Percentiles rank a stretch among this genome's conserved stretches.
These are phyloP conservation scores for Cyclaneusma minus DNA, from an alignment of 2,329 filamentous ascomycete species.

Conservation along the genomic window DNA sequence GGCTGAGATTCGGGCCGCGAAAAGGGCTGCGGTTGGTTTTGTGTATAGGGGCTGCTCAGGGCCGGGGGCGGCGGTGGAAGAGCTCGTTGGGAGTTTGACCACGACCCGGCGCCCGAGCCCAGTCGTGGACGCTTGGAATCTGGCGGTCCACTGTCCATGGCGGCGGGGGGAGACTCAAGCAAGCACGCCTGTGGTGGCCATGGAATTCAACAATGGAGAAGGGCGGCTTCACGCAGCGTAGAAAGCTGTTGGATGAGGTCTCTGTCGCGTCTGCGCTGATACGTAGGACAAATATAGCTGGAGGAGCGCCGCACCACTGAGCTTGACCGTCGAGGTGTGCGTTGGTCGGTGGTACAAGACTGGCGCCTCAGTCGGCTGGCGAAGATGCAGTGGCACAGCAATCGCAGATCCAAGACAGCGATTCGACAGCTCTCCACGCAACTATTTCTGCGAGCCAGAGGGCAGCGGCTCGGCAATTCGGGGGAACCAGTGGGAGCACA, in stretches of 20 bases:
- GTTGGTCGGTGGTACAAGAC: background rate
- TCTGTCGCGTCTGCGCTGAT: too few relatives aligned
- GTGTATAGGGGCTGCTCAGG: slow-evolving; percentile 9
- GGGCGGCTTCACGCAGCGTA: slow-evolving; percentile 19
- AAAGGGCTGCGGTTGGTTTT: slow-evolving; percentile 13
- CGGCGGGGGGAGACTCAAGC: slow-evolving; percentile 27
- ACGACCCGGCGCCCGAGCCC: slow-evolving; percentile 23
- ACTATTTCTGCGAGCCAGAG: too few relatives aligned
- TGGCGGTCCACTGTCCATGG: slow-evolving; percentile 44
- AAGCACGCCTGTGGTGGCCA: slow-evolving; percentile 20
- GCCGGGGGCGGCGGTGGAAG: slow-evolving; percentile 13
- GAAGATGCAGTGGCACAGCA: too few relatives aligned
- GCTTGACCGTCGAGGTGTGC: background rate
- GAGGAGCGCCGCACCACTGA: background rate
- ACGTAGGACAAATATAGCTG: too few relatives aligned
- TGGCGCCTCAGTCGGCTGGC: background rate
- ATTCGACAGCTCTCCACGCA: too few relatives aligned
- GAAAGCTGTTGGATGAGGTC: too few relatives aligned
- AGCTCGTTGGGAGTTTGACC: slow-evolving; percentile 25
- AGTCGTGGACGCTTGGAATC: slow-evolving; percentile 45
- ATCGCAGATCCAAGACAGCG: too few relatives aligned
- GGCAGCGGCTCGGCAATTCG: too few relatives aligned
- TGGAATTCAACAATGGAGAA: slow-evolving; percentile 18
- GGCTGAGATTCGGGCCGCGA: slow-evolving; percentile 14
- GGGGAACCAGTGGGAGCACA: too few relatives aligned